Evolutionary conservation across 768 basidiomycete species (phyloP), one percentile per base, ranked within the genome.

Genomic region (Psilocybe cubensis): DNA sequence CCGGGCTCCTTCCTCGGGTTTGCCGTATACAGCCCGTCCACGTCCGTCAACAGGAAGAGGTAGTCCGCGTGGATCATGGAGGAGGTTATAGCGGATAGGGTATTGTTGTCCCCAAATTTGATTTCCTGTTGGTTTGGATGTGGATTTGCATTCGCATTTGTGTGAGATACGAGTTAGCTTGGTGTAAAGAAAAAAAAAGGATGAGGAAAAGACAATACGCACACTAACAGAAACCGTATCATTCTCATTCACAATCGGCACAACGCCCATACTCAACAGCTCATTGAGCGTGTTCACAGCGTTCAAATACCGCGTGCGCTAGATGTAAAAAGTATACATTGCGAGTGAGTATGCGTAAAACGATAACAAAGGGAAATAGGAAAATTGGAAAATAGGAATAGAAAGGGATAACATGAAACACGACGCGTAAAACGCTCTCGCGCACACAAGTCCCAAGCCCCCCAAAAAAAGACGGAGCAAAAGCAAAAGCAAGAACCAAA

Each of bases 31-130:
- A 99, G 72, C 3, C 94, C 93, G 59, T 98, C 95, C 4, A 99
- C 97, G 64, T 99, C 97, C 2, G 97, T 99, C 33, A 98, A 77
- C 3, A 99, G 82, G 72, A 98, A 98, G 10, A 98, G 85, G 70
- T 95, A 99, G 72, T 98, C 96, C 17, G 97, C 97, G 62, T 96
- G 93, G 23, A 98, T 89, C 92, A 99, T 98, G 6, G 93, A 92
- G 3, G 95, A 89, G 0, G 97, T 96, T 58, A 99, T 96, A 18
- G 97, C 97, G 38, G 96, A 98, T 17, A 99, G 78, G 0, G 96
- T 98, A 70, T 99, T 96, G 71, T 98, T 98, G 76, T 98, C 97
- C 46, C 97, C 97, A 64, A 99, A 99, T 91, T 95, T 96, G 60
- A 99, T 98, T 89, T 99, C 97, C 94, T 96, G 67, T n/a, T n/a